Evolutionary conservation across 1,139 yeast genomes (phyloP).

Genomic region (Geotrichum candidum): DNA sequence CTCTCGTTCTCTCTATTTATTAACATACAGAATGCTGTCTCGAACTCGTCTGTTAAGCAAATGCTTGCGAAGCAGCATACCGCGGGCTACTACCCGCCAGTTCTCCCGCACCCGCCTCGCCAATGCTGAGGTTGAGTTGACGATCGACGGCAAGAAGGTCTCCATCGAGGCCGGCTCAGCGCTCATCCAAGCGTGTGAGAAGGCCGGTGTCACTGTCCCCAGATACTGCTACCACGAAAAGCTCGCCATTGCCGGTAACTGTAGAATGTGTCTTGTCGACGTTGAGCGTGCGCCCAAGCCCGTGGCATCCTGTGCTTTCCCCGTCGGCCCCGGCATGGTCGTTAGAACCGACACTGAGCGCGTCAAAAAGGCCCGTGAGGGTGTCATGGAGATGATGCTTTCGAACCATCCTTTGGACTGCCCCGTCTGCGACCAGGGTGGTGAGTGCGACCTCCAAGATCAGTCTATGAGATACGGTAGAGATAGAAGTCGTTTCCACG

Average conservation of each 20-base stretch:
- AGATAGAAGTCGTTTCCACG: slow-evolving; percentile 80
- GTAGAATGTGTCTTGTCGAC: slow-evolving; percentile 91
- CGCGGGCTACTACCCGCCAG: slow-evolving; percentile 18
- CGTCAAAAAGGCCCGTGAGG: slow-evolving; percentile 80
- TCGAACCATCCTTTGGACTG: slow-evolving; percentile 91
- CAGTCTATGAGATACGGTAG: slow-evolving; percentile 79
- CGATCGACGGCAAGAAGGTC: slow-evolving; percentile 72
- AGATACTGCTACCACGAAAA: slow-evolving; percentile 90
- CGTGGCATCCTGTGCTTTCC: slow-evolving; percentile 88
- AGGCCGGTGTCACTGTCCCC: slow-evolving; percentile 83
- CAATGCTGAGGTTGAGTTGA: slow-evolving; percentile 60
- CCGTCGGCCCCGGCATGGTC: slow-evolving; percentile 84
- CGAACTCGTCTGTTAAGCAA: slow-evolving; percentile 16
- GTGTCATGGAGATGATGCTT: slow-evolving; percentile 81
- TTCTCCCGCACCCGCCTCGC: slow-evolving; percentile 30
- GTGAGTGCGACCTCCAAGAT: slow-evolving; percentile 89
- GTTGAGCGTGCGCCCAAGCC: slow-evolving; percentile 86
- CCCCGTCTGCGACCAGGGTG: slow-evolving; percentile 92
- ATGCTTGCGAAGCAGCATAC: slow-evolving; percentile 14
- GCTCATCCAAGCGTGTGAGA: slow-evolving; percentile 85
- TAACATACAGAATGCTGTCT: slow-evolving; percentile 18
- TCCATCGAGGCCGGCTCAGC: slow-evolving; percentile 82
- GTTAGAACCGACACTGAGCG: slow-evolving; percentile 76
- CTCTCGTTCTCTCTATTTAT: not conserved
- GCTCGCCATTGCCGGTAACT: slow-evolving; percentile 88